phyloP scores from a whole-genome alignment of 768 basidiomycete species.

The Termitomyces eurrhizus region DNA sequence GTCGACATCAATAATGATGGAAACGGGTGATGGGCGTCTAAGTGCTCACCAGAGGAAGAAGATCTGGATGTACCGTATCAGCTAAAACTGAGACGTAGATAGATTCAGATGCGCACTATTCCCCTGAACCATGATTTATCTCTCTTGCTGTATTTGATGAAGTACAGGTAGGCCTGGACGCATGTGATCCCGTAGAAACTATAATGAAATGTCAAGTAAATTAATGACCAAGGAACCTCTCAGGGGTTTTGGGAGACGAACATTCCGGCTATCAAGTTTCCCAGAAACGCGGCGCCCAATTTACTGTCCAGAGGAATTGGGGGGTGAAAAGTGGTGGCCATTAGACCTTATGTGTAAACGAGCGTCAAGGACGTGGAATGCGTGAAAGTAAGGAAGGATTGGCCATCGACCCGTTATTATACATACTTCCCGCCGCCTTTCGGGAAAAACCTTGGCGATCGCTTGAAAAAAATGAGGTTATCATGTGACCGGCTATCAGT shows the following conservation, averaged over 20 bases:
- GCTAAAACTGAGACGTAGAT: no score
- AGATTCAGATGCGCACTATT: conserved; percentile 4
- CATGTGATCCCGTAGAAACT: conserved; percentile 13
- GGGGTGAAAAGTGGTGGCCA: conserved; percentile 1
- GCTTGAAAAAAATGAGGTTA: not conserved
- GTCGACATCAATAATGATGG: not conserved
- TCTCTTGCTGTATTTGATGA: not conserved
- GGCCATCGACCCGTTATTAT: not conserved
- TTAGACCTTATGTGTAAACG: not conserved
- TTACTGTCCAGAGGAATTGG: conserved; percentile 28
- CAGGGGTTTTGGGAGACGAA: conserved; percentile 20
- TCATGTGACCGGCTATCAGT: conserved; percentile 2
- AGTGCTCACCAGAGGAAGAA: conserved; percentile 6
- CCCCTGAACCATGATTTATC: conserved; percentile 8
- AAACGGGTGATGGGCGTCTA: not conserved
- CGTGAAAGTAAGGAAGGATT: not conserved
- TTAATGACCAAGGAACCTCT: conserved; percentile 21
- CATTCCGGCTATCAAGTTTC: conserved; percentile 9
- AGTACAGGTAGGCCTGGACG: conserved; percentile 9
- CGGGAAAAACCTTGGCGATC: not conserved
- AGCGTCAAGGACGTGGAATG: conserved; percentile 1
- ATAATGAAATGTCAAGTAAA: not conserved
- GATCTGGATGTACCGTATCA: not conserved
- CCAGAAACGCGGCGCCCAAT: conserved; percentile 38
- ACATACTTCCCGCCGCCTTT: not conserved